Evolutionary conservation across 176 grass and related monocot species (phyloP).

Genomic region (Carex littledalei): DNA sequence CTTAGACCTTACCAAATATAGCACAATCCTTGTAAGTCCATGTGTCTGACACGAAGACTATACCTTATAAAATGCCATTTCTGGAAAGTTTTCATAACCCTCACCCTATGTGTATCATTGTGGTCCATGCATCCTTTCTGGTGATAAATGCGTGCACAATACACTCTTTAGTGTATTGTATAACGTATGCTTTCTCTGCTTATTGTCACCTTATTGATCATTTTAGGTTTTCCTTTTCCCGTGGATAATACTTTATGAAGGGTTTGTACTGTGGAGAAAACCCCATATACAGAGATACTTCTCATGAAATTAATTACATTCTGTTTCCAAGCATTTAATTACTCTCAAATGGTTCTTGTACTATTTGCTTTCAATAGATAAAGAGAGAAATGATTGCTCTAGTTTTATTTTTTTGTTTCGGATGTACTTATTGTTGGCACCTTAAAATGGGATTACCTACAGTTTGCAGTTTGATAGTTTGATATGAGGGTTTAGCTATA

Average conservation of each 20-base stretch:
- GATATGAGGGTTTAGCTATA: background rate
- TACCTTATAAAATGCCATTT: slow-evolving; percentile 16
- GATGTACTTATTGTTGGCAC: background rate
- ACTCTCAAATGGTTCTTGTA: background rate
- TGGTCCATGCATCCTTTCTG: slow-evolving; percentile 3
- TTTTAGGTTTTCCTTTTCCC: background rate
- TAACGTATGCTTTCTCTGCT: background rate
- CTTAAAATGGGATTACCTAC: background rate
- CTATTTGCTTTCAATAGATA: background rate
- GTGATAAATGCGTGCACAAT: slow-evolving; percentile 18
- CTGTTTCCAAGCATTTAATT: too few species aligned
- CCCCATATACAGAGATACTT: background rate
- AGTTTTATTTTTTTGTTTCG: background rate
- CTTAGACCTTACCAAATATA: slow-evolving; percentile 22
- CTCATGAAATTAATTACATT: too few species aligned
- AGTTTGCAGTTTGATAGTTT: too few species aligned
- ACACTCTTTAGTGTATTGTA: background rate
- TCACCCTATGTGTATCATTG: background rate
- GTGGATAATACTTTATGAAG: background rate
- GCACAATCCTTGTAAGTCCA: background rate
- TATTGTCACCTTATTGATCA: background rate
- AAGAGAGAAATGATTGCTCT: background rate
- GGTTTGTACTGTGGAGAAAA: background rate
- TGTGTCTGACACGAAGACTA: background rate
- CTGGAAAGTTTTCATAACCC: background rate